A percentile compares a stretch with the other conserved stretches of the same genome.
Evolutionary conservation across 108 stramenopile species (phyloP).

Genomic region (Fistulifera pelliculosa): DNA sequence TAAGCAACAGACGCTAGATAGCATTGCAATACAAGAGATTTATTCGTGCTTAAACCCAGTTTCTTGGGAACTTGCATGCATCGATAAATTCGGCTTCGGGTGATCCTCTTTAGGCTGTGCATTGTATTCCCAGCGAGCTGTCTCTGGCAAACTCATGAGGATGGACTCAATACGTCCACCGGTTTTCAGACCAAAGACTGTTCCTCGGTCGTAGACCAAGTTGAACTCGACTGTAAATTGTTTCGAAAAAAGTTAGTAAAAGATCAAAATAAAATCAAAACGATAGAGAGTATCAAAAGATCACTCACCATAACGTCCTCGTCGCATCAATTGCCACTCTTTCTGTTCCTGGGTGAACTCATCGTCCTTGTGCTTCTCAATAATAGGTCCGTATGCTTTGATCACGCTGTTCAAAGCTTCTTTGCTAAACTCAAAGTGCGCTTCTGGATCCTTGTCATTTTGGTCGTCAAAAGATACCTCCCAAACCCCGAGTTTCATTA

Average conservation of each 20-base stretch:
- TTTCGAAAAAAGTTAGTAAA: too few relatives aligned
- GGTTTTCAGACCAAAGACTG: constrained; percentile 95
- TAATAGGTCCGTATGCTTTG: constrained; percentile 82
- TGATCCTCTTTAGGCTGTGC: constrained; percentile 61
- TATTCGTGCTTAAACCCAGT: constrained; percentile 56
- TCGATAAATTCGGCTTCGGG: constrained; percentile 90
- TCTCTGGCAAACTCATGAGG: constrained; percentile 96
- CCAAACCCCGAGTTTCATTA: constrained; percentile 89
- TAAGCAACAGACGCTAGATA: too few relatives aligned
- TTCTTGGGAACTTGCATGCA: constrained; percentile 74
- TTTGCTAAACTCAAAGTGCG: constrained; percentile 73
- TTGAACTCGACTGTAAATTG: constrained; percentile 83
- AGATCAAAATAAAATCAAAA: too few relatives aligned
- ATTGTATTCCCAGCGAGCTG: constrained; percentile 93
- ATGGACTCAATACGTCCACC: constrained; percentile 95
- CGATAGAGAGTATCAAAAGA: too few relatives aligned
- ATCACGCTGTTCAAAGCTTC: constrained; percentile 81
- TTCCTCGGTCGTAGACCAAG: constrained; percentile 96
- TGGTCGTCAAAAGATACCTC: constrained; percentile 97
- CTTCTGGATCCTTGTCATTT: constrained; percentile 83
- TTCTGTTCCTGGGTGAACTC: constrained; percentile 80
- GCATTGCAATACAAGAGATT: too few relatives aligned
- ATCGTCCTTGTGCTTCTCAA: constrained; percentile 78
- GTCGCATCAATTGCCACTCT: constrained; percentile 90
- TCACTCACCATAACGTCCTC: constrained; percentile 60